Percentiles rank a stretch among this genome's conserved stretches.
Conservation (phyloP, 441 rosid species). For the Populus hybrid region DNA sequence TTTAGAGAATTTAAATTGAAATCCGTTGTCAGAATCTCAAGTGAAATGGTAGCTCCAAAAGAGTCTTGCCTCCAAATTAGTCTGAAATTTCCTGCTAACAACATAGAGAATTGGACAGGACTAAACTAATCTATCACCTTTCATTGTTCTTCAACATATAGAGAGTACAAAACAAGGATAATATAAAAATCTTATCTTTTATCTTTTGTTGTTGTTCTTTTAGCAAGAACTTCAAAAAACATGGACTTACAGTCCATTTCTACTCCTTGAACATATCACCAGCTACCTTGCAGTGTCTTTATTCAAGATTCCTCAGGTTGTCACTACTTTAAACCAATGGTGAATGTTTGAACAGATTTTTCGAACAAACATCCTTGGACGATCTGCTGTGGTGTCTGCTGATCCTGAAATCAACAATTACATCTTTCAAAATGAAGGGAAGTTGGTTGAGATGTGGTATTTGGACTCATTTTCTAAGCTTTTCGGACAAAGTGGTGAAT, state of each 20-base stretch:
- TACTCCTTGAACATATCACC: neutral
- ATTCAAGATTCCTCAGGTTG: neutral
- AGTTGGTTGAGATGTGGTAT: constrained; percentile 30
- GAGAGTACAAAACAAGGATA: too few species aligned
- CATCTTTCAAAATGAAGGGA: constrained; percentile 32
- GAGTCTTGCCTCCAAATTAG: neutral
- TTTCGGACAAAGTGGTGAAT: constrained; percentile 21
- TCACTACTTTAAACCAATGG: neutral
- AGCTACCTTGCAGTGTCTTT: neutral
- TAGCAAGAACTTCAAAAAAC: neutral
- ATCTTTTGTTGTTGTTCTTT: neutral
- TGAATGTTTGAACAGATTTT: constrained; percentile 35
- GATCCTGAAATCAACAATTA: constrained; percentile 38
- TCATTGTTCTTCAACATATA: neutral
- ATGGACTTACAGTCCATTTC: neutral
- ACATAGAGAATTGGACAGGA: neutral
- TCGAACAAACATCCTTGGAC: constrained; percentile 40
- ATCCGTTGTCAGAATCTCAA: neutral
- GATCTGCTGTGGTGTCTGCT: constrained; percentile 30
- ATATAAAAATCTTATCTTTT: too few species aligned
- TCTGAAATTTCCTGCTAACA: neutral
- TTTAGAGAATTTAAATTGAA: neutral
- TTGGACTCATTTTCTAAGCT: constrained; percentile 33
- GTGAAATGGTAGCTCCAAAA: neutral
- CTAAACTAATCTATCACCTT: neutral